These are phyloP conservation scores for Penicillium flavigenum DNA, from an alignment of 495 filamentous ascomycete genomes.

Conservation along the genomic window DNA sequence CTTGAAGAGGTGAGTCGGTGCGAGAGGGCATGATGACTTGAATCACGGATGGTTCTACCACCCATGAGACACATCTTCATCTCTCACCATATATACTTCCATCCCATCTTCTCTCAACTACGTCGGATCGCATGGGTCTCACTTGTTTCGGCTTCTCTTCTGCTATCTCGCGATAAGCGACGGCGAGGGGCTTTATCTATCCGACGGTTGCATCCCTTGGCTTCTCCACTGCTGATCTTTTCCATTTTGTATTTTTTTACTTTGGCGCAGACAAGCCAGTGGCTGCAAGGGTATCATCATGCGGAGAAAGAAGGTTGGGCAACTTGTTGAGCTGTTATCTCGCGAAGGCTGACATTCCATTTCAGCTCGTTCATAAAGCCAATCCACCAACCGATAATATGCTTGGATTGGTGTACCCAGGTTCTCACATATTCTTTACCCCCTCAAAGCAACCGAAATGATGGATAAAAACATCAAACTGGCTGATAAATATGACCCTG, in stretches of 20 bases:
- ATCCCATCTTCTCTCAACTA: neutral
- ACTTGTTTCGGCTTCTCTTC: neutral
- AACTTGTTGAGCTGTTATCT: slow-evolving; percentile 6
- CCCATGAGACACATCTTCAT: no score
- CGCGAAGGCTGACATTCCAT: neutral
- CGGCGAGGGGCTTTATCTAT: slow-evolving; percentile 25
- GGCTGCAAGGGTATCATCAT: slow-evolving; percentile 3
- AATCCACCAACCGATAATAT: slow-evolving; percentile 1
- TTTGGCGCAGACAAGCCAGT: neutral
- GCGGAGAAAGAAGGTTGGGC: slow-evolving; percentile 8
- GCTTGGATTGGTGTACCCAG: neutral
- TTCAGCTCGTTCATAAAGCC: neutral
- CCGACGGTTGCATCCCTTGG: slow-evolving; percentile 25
- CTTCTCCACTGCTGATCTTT: slow-evolving; percentile 18
- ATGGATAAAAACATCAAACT: slow-evolving; percentile 18
- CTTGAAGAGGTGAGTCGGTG: slow-evolving; percentile 23
- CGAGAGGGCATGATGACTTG: slow-evolving; percentile 21
- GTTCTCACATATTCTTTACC: neutral
- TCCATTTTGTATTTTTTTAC: slow-evolving; percentile 7
- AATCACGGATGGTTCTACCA: no score
- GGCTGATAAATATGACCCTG: slow-evolving; percentile 2
- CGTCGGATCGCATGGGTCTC: no score
- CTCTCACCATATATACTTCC: slow-evolving; percentile 9
- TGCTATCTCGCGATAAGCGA: slow-evolving; percentile 14
- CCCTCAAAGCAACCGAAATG: neutral